Percentiles rank a stretch among this genome's conserved stretches.
These are phyloP conservation scores for Zopfia rhizophila DNA, from an alignment of 2,329 filamentous ascomycete genomes.

Conservation along the genomic window DNA sequence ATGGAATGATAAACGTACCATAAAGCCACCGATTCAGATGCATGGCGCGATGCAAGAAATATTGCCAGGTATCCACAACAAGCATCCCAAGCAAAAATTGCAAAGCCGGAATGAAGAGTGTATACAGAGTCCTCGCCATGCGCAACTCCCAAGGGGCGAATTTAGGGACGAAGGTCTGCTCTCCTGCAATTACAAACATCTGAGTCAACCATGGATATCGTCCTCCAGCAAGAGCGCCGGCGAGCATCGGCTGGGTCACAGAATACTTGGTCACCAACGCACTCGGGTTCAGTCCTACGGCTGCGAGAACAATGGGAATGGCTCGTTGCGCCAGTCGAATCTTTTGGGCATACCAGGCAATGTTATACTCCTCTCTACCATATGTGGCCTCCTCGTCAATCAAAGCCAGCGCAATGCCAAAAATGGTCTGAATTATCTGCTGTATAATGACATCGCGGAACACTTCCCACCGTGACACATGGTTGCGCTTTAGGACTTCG, in stretches of 20 bases:
- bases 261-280: conserved; percentile 80
- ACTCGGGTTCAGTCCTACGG: conserved; percentile 79
- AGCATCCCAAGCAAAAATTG: conserved; percentile 81
- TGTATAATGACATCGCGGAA: conserved; percentile 91
- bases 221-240: conserved; percentile 81
- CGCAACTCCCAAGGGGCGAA: conserved; percentile 87
- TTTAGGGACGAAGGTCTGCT: conserved; percentile 66
- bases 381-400: conserved; percentile 78
- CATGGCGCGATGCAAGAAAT: conserved; percentile 96
- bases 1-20: conserved; percentile 67
- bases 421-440: conserved; percentile 85
- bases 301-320: conserved; percentile 76
- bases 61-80: conserved; percentile 96
- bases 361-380: conserved; percentile 84
- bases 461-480: conserved; percentile 84
- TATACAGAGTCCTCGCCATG: conserved; percentile 81
- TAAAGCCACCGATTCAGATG: conserved; percentile 98
- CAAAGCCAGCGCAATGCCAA: conserved; percentile 73
- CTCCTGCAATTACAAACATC: conserved; percentile 64
- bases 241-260: conserved; percentile 75
- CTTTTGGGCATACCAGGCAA: conserved; percentile 89
- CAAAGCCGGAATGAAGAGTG: conserved; percentile 76
- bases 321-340: conserved; percentile 80
- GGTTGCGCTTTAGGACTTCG: conserved; percentile 87
- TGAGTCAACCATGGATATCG: conserved; percentile 78